These are phyloP conservation scores for Aspergillus novoparasiticus DNA, from an alignment of 2,329 filamentous ascomycete species.

Conservation along the genomic window DNA sequence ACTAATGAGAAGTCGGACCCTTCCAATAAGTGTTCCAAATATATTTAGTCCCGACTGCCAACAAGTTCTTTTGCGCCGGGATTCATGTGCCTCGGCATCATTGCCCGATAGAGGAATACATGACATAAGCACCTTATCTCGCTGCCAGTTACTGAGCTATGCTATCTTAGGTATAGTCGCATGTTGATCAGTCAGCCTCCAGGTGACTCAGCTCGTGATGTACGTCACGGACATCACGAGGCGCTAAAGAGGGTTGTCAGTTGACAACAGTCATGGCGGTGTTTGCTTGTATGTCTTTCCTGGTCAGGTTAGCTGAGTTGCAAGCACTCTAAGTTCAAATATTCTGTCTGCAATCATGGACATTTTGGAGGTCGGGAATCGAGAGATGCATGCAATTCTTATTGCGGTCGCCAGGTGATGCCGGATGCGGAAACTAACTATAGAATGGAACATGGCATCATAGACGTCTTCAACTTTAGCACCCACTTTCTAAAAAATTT, in stretches of 20 bases:
- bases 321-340: neutral
- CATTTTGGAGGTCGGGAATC: conserved; percentile 3
- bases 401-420: conserved; percentile 25
- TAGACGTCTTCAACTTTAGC: conserved; percentile 10
- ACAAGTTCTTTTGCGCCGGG: neutral
- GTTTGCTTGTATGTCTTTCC: neutral
- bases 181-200: neutral
- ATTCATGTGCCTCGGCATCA: conserved; percentile 19
- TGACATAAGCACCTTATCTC: conserved; percentile 16
- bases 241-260: neutral
- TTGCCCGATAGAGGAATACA: conserved; percentile 9
- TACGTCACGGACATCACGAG: conserved; percentile 8
- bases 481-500: conserved; percentile 1
- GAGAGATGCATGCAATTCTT: conserved; percentile 1
- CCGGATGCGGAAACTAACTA: conserved; percentile 31
- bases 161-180: neutral
- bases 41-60: neutral
- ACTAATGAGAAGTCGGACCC: neutral
- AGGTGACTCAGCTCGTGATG: conserved; percentile 7
- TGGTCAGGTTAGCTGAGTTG: neutral
- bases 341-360: neutral
- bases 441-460: conserved; percentile 14
- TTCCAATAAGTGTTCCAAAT: neutral
- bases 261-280: neutral
- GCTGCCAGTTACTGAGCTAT: neutral